A percentile compares a stretch with the other conserved stretches of the same genome.
phyloP scores from a whole-genome alignment of 441 rosid species.

The Arabidopsis lyrata region DNA sequence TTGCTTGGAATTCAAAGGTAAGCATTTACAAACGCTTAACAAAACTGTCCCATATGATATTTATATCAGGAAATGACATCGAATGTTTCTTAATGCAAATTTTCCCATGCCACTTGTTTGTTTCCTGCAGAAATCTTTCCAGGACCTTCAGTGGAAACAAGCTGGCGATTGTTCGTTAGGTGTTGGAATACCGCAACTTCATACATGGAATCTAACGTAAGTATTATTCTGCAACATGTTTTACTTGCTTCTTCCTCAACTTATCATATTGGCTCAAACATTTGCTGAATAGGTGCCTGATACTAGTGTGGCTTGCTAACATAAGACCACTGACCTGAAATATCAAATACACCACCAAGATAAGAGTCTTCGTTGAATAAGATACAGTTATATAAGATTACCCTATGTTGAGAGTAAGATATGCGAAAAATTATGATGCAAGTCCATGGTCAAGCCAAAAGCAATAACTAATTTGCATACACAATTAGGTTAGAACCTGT shows the following conservation, averaged over 20 bases:
- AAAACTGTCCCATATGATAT: too few species aligned
- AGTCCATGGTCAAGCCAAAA: constrained; percentile 25
- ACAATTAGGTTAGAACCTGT: constrained; percentile 58
- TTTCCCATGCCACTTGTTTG: too few species aligned
- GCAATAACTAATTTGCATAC: constrained; percentile 15
- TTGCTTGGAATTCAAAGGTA: too few species aligned
- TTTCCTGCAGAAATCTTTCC: too few species aligned
- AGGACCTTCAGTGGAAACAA: too few species aligned
- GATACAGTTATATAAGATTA: constrained; percentile 45
- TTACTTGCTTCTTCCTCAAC: constrained; percentile 96
- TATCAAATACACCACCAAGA: constrained; percentile 29
- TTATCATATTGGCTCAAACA: constrained; percentile 94
- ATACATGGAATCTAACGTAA: too few species aligned
- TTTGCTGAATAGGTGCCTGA: constrained; percentile 97
- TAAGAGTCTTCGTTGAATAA: constrained; percentile 14
- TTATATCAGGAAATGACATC: too few species aligned
- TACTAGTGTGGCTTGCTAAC: constrained; percentile 99
- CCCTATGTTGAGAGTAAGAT: constrained; percentile 63
- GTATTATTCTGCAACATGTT: too few species aligned
- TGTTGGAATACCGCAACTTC: too few species aligned
- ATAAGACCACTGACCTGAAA: constrained; percentile 97
- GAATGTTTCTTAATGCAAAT: too few species aligned
- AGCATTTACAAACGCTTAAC: too few species aligned
- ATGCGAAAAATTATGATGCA: constrained; percentile 18
- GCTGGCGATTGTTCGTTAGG: too few species aligned